phyloP scores from a whole-genome alignment of 2,329 filamentous ascomycete species.

The Arthroderma sp. region DNA sequence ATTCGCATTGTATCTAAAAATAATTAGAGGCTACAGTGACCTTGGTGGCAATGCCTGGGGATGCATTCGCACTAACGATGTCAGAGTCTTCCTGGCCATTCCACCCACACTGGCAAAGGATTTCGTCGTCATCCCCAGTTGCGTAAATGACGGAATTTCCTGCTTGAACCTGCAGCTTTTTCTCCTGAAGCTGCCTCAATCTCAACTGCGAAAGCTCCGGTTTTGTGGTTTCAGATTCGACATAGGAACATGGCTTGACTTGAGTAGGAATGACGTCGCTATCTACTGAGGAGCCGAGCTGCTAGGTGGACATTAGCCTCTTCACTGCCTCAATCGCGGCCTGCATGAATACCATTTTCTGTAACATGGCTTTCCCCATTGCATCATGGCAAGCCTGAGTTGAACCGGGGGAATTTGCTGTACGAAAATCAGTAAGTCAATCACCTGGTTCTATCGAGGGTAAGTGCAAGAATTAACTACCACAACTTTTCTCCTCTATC shows the following conservation, averaged over 20 bases:
- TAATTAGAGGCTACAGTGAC: neutral
- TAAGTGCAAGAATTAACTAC: neutral
- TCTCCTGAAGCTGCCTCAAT: slow-evolving; percentile 10
- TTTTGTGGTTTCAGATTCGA: slow-evolving; percentile 5
- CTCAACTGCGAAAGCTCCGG: slow-evolving; percentile 12
- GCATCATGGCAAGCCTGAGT: slow-evolving; percentile 17
- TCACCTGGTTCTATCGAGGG: neutral
- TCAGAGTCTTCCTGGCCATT: slow-evolving; percentile 13
- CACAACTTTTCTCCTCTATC: neutral
- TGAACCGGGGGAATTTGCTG: slow-evolving; percentile 9
- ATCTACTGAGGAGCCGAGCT: slow-evolving; percentile 4
- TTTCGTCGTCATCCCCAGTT: neutral
- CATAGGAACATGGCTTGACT: slow-evolving; percentile 4
- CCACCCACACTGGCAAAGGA: slow-evolving; percentile 32
- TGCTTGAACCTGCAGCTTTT: neutral
- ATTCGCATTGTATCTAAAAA: slow-evolving; percentile 30
- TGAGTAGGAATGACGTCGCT: slow-evolving; percentile 20
- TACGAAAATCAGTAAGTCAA: neutral
- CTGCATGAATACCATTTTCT: slow-evolving; percentile 20
- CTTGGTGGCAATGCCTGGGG: too few relatives aligned
- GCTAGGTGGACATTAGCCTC: neutral
- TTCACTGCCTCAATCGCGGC: neutral
- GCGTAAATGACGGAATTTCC: neutral
- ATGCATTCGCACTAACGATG: slow-evolving; percentile 24
- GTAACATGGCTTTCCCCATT: slow-evolving; percentile 16